Percentiles rank a stretch among this genome's conserved stretches.
phyloP scores from a whole-genome alignment of 257 asterid genomes.

The Osmanthus fragrans region DNA sequence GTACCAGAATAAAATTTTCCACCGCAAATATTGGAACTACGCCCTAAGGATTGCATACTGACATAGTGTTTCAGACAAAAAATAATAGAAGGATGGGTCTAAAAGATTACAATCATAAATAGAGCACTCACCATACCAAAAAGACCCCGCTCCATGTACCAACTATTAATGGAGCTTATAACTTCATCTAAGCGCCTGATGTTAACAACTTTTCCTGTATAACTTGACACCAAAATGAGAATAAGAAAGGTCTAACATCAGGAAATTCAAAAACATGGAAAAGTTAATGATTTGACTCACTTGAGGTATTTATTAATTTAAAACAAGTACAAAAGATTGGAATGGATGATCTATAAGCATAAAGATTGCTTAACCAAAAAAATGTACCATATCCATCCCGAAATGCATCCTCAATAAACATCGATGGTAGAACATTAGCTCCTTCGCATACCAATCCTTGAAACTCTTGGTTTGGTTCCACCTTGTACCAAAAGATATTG shows the following conservation, averaged over 20 bases:
- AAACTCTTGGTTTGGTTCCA: constrained; percentile 99
- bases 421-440: constrained; percentile 91
- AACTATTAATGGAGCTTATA: constrained; percentile 84
- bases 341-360: neutral
- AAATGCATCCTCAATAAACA: constrained; percentile 89
- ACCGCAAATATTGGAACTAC: neutral
- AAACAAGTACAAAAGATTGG: neutral
- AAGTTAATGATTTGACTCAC: neutral
- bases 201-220: constrained; percentile 96
- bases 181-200: constrained; percentile 86
- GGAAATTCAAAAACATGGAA: constrained; percentile 21
- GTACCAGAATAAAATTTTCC: constrained; percentile 17
- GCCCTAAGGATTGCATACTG: neutral
- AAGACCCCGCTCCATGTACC: constrained; percentile 99
- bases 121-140: constrained; percentile 82
- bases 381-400: constrained; percentile 90
- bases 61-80: neutral
- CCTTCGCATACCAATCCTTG: constrained; percentile 98
- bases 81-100: neutral
- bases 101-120: constrained; percentile 4
- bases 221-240: constrained; percentile 50
- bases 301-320: neutral
- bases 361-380: constrained; percentile 20
- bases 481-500: constrained; percentile 65
- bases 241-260: constrained; percentile 45